Evolutionary conservation across 768 basidiomycete species (phyloP), one percentile per base, ranked within the genome.

Genomic region (Xerocomellus dryophilus): DNA sequence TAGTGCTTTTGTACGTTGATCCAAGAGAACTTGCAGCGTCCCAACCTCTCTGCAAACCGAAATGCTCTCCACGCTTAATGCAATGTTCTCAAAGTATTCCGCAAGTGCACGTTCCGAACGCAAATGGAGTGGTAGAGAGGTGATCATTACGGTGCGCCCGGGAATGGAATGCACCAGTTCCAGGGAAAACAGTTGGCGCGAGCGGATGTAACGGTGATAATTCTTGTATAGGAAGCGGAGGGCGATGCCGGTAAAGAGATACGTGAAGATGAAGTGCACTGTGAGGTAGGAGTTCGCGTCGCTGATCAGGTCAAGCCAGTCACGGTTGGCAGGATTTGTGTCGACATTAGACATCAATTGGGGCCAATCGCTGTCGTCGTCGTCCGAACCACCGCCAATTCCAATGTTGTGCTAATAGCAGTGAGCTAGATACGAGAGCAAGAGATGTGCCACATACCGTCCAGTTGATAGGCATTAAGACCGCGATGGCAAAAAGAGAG

Each of bases 391-490:
- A 9, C 84, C 85, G 20, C 83, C 86, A 29, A 83, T 71, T 51
- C 85, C 88, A 65, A 84, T 85, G 59, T 88, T 90, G 60, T 87
- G 83, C 88, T 90, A 43, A 46, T 21, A 27, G 39, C 20, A 3
- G 36, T 63, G 44, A 60, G 47, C 17, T 17, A 2, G n/a, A 34
- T n/a, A 36, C 1, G 25, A n/a, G 23, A 56, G n/a, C 48, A 12
- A 14, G 17, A 4, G 23, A 42, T 17, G 25, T 43, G 29, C 31
- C 7, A 71, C 84, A 64, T 59, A 95, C 95, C 75, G 85, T 90
- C 77, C 88, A 87, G 63, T 99, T 98, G 44, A 98, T 78, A 2
- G 97, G 97, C 85, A 98, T 96, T 12, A 99, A 80, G n/a, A 95
- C 84, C 6, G 82, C 69, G 8, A 86, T 72, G 0, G 94, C 93